Evolutionary conservation across 805 yeast species (phyloP), one percentile per base, ranked within the genome.

Genomic region (Saccharomycopsis schoenii): DNA sequence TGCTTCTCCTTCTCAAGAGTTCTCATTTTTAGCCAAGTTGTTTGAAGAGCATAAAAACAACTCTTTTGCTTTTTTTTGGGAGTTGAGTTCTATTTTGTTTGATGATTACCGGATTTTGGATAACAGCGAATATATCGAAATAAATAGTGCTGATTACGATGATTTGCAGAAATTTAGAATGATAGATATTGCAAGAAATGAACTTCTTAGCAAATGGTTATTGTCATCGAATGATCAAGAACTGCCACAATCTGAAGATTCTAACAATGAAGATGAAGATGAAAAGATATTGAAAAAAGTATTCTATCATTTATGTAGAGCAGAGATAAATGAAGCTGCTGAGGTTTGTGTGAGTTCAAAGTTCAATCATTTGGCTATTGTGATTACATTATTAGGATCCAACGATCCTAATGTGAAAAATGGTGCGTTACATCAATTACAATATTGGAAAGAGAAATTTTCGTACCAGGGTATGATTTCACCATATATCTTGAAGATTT

Each of bases 301-400:
- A 0, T 84, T 82, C 68, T 68, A 79, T 2, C 68, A 74, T 29
- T 64, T 86, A 10, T 76, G 83, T 39, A 74, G 80, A 4, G 84
- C 87, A 59, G 81, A 85, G 60, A 67, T 89, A 36, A 74, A 78
- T 9, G 76, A 76, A 34, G 97, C 98, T 0, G 76, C 85, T 5
- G 75, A 76, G 37, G 62, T 75, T 2, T 92, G 97, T 0, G 71
- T 84, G 1, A 73, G 78, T n/a, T 72, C 86, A 0, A 78, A 79
- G 9, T 88, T 88, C 67, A 72, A 80, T 4, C 96, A 92, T 70
- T 71, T 93, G 19, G 83, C 96, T 0, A 83, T 82, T 0, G 68
- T 89, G 34, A 71, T 93, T 12, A 79, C 97, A 0, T 73, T 88
- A 52, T 70, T 87, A 8, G 96, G 89, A 40, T 84, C 94, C 0